Evolutionary conservation across 192 early-diverging fungal species (phyloP).

Genomic region (Phycomyces nitens): DNA sequence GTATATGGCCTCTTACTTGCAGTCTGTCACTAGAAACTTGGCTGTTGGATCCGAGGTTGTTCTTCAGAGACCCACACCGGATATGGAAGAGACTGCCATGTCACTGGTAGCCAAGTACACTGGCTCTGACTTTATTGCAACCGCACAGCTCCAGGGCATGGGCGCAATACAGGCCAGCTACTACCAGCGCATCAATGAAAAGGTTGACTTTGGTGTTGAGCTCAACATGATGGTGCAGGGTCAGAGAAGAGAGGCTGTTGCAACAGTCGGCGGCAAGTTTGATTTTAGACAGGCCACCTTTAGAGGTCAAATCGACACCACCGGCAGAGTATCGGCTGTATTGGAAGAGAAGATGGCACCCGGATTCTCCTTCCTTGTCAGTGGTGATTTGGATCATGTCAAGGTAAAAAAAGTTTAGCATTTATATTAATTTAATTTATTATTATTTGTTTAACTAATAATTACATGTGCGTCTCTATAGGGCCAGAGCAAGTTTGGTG

Average conservation of each 20-base stretch:
- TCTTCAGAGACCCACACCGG: conserved; percentile 79
- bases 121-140: conserved; percentile 63
- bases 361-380: conserved; percentile 84
- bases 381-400: conserved; percentile 95
- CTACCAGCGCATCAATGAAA: conserved; percentile 87
- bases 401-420: conserved; percentile 60
- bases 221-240: conserved; percentile 70
- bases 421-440: no score
- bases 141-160: conserved; percentile 61
- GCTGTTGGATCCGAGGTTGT: conserved; percentile 85
- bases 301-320: conserved; percentile 87
- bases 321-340: conserved; percentile 82
- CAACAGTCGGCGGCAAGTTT: conserved; percentile 95
- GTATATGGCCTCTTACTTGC: conserved; percentile 82
- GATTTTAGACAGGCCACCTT: conserved; percentile 91
- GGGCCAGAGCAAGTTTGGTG: conserved; percentile 77
- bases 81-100: conserved; percentile 71
- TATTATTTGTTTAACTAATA: no score
- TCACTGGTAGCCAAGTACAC: conserved; percentile 73
- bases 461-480: conserved; percentile 11
- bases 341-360: conserved; percentile 95
- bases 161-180: conserved; percentile 79
- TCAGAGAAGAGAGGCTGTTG: conserved; percentile 84
- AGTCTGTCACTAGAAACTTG: conserved; percentile 81
- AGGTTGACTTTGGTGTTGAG: conserved; percentile 92